These are phyloP conservation scores for Penicillium chermesinum DNA, from an alignment of 495 filamentous ascomycete genomes.

Conservation along the genomic window DNA sequence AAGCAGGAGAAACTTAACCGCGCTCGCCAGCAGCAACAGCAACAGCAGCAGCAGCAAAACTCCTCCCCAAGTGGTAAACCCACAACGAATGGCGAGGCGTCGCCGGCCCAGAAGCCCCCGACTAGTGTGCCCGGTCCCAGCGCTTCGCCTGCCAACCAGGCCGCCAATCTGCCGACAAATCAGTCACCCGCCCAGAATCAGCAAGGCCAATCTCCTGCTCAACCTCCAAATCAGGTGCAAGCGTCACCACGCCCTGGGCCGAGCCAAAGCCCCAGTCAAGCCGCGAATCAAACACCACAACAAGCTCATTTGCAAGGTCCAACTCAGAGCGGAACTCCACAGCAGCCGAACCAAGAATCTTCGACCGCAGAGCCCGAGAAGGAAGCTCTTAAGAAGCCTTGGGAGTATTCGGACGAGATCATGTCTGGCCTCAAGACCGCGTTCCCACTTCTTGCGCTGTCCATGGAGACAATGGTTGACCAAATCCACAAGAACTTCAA, in stretches of 20 bases:
- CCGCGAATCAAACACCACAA: conserved; percentile 22
- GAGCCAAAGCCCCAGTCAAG: conserved; percentile 23
- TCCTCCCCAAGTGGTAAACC: conserved; percentile 49
- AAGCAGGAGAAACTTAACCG: conserved; percentile 62
- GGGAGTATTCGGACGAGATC: conserved; percentile 95
- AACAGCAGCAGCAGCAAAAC: too few relatives aligned
- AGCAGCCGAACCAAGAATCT: conserved; percentile 26
- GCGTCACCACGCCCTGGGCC: conserved; percentile 19
- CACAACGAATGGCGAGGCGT: conserved; percentile 46
- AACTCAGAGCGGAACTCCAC: conserved; percentile 29
- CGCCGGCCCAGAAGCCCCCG: conserved; percentile 41
- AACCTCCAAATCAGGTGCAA: conserved; percentile 23
- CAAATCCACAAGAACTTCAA: conserved; percentile 98
- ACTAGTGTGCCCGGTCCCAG: conserved; percentile 21
- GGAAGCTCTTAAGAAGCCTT: conserved; percentile 66
- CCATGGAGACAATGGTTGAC: conserved; percentile 99
- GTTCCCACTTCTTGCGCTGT: conserved; percentile 89
- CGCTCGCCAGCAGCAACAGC: conserved; percentile 34
- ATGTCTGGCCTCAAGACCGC: conserved; percentile 91
- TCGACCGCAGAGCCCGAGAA: conserved; percentile 27
- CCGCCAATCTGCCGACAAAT: conserved; percentile 28
- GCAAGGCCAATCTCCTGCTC: conserved; percentile 25
- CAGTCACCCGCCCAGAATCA: conserved; percentile 27
- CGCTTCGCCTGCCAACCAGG: conserved; percentile 28
- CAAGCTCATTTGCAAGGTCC: conserved; percentile 40